Conservation (phyloP, 495 filamentous ascomycete species). For the Podospora pseudopauciseta region DNA sequence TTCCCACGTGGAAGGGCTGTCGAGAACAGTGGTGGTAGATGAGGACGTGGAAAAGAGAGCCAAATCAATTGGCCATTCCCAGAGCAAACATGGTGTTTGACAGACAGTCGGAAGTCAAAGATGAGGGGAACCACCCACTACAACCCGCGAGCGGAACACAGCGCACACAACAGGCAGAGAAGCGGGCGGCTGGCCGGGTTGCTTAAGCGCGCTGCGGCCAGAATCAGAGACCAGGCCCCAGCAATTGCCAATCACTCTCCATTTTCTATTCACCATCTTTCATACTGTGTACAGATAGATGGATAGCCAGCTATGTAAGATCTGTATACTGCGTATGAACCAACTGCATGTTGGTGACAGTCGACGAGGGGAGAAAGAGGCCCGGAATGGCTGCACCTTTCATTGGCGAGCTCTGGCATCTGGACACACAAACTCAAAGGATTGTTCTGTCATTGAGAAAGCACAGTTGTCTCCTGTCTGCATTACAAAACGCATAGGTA, state of each 20-base stretch:
- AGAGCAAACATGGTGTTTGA: neutral
- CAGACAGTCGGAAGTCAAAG: neutral
- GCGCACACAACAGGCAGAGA: neutral
- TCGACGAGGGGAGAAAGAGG: neutral
- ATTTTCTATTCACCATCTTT: neutral
- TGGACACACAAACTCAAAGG: neutral
- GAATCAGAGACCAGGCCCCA: neutral
- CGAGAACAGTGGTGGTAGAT: neutral
- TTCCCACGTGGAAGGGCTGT: neutral
- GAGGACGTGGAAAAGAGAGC: neutral
- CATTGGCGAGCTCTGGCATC: neutral
- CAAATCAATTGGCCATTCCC: neutral
- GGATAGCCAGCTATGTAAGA: neutral
- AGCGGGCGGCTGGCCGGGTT: slow-evolving; percentile 1
- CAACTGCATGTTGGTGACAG: neutral
- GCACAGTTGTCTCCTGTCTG: no score
- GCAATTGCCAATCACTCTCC: neutral
- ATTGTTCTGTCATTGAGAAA: neutral
- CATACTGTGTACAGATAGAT: neutral
- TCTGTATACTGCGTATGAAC: neutral
- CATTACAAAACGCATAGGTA: neutral
- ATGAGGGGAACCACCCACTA: neutral
- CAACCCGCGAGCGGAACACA: neutral
- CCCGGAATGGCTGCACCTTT: neutral
- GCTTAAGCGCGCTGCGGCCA: slow-evolving; percentile 3